Base-by-base conservation (phyloP, 306 rosid genomes). In the Astragalus glycyphyllos region DNA sequence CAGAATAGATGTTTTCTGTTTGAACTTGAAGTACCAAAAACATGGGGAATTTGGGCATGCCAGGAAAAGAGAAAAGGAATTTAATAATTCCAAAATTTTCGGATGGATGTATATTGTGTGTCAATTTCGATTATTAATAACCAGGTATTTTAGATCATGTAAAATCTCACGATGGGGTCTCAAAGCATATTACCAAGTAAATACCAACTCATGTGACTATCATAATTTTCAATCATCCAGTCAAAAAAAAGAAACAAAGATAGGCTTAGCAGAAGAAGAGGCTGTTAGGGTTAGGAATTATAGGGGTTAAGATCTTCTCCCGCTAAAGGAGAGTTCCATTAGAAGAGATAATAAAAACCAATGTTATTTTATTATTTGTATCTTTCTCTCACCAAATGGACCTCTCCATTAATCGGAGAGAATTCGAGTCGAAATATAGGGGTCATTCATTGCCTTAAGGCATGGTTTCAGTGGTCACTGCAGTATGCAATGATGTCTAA, bases 61-160 rank as follows among this genome's bases (percentile, higher is more conserved):
- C 34, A 34, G 65, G 58, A 11, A 5, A 31, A 20, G 2, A 20
- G 2, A 20, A 20, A 20, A 20, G 23, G 65, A 11, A 5, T 51
- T 50, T 45, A 70, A 77, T 64, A 71, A 63, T 57, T 71, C 72
- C 72, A 77, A 46, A 63, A 10, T 62, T 69, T 62, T 13, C 6
- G 53, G 53, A 34, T 69, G 49, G 54, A 42, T 60, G 71, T 20
- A 17, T 46, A 47, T 23, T 66, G 53, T 37, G 44, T 20, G 20
- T 37, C 44, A 14, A 32, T 37, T 40, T 8, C 1, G 26, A 41
- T 41, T 63, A 49, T 42, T 9, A 10, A 42, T 49, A 64, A 6
- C 45, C 12, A 45, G n/a, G 47, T 35, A 64, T 23, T 63, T n/a
- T 8, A 6, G 14, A 45, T 58, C 14, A 59, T n/a, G 8, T 11